Base-by-base conservation (phyloP, 495 filamentous ascomycete genomes). In the Umbilicaria muhlenbergii region DNA sequence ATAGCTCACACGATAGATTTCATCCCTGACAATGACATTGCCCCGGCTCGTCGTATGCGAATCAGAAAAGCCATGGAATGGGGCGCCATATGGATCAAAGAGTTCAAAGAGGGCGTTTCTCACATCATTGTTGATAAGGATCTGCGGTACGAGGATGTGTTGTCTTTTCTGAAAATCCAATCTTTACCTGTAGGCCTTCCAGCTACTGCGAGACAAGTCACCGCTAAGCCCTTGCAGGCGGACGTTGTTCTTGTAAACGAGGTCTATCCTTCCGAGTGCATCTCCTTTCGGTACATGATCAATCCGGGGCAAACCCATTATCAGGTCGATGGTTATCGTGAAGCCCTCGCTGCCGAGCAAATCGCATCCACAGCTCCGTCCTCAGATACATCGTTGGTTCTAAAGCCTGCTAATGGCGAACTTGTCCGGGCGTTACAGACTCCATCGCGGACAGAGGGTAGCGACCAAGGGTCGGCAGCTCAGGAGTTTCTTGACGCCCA, bases 91-190 rank as follows among this genome's bases (percentile, higher is more conserved):
- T 83, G 81, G 73, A 59, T 69, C 17, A 69, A 55, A 37, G 62
- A 69, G 7, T 81, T 74, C 70, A 53, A 51, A 16, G 48, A 60
- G 0, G 52, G 58, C 44, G 59, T 81, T 6, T 86, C 76, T 0
- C 86, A 94, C 63, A 66, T 93, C 43, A 72, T 96, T 46, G 82
- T 84, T 4, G 91, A 95, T 52, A 81, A 77, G 40, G 59, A 58
- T 1, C 55, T 91, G 38, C 66, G 58, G 3, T 88, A 76, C 50
- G 58, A 66, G 5, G 74, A 91, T 46, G 63, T 94, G n/a, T 49
- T 82, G 15, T 64, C 58, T 32, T 64, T 71, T 42, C 59, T 92
- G 7, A 72, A 74, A 19, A 40, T 69, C 5, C 55, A 65, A 6
- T 47, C 49, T 11, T 50, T 78, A 32, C 66, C 73, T 3, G 69